phyloP scores from a whole-genome alignment of 2,329 filamentous ascomycete genomes.

The Aspergillus viridinutans region DNA sequence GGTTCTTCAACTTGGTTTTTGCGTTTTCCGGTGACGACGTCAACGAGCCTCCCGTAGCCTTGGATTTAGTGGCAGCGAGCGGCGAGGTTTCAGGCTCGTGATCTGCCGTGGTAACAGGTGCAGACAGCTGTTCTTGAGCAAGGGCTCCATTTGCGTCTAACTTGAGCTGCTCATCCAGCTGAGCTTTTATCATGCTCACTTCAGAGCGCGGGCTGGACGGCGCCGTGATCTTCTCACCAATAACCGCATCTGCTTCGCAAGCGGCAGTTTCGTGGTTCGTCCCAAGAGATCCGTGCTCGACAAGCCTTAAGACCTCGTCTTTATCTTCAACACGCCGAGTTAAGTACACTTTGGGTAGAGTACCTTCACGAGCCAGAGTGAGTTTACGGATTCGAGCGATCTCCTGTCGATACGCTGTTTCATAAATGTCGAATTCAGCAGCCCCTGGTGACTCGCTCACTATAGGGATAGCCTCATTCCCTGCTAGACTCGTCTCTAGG shows the following conservation, averaged over 20 bases:
- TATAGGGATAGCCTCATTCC: slow-evolving; percentile 32
- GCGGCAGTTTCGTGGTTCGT: neutral
- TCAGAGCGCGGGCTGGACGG: slow-evolving; percentile 10
- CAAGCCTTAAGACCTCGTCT: slow-evolving; percentile 31
- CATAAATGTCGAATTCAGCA: slow-evolving; percentile 83
- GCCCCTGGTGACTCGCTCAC: slow-evolving; percentile 82
- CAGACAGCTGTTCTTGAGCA: neutral
- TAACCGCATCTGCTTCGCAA: neutral
- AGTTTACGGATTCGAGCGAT: slow-evolving; percentile 63
- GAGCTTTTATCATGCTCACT: slow-evolving; percentile 13
- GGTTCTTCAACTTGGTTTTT: slow-evolving; percentile 16
- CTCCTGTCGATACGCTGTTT: slow-evolving; percentile 80
- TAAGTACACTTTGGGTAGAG: slow-evolving; percentile 55
- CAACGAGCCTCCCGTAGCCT: neutral
- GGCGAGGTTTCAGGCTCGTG: slow-evolving; percentile 1
- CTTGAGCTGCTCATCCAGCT: slow-evolving; percentile 10
- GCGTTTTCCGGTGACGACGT: slow-evolving; percentile 9
- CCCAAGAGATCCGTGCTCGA: slow-evolving; percentile 22
- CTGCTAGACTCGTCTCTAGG: slow-evolving; percentile 18
- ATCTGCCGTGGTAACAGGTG: neutral
- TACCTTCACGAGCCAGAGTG: slow-evolving; percentile 35
- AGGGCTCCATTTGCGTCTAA: neutral
- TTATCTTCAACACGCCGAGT: slow-evolving; percentile 48
- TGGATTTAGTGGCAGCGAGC: slow-evolving; percentile 1
- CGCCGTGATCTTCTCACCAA: slow-evolving; percentile 11